phyloP scores from a whole-genome alignment of 163 green algal genomes.

The Prototheca wickerhamii region DNA sequence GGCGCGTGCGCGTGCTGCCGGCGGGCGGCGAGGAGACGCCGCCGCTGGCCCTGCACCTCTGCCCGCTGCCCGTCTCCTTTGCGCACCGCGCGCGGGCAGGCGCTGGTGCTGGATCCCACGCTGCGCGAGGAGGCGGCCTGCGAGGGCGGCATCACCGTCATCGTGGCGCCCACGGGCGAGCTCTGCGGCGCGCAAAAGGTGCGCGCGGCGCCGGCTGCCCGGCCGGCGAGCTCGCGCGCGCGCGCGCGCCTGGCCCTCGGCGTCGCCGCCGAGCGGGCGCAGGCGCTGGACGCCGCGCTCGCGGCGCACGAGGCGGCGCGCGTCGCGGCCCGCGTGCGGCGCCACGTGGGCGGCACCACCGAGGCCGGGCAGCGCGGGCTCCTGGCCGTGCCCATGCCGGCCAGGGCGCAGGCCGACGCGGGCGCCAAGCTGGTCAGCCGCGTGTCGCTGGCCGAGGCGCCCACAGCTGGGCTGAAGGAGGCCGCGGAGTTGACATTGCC shows the following conservation, averaged over 20 bases:
- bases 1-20: constrained; percentile 14
- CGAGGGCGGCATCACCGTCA: constrained; percentile 45
- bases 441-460: too few species aligned
- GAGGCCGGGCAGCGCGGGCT: background rate
- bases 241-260: constrained; percentile 43
- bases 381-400: background rate
- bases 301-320: constrained; percentile 41
- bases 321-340: constrained; percentile 37
- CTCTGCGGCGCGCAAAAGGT: constrained; percentile 79
- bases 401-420: background rate
- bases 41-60: constrained; percentile 81
- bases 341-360: constrained; percentile 4
- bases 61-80: constrained; percentile 73
- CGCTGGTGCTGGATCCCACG: constrained; percentile 66
- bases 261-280: constrained; percentile 31
- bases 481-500: too few species aligned
- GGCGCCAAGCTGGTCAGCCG: background rate
- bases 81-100: constrained; percentile 47
- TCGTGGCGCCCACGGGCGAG: constrained; percentile 72
- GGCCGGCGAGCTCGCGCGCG: constrained; percentile 31
- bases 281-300: constrained; percentile 40
- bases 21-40: constrained; percentile 53
- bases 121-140: constrained; percentile 63
- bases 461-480: too few species aligned
- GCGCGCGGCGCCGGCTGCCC: constrained; percentile 57